phyloP scores from a whole-genome alignment of 805 yeast genomes.

The Nakazawaea pomicola region DNA sequence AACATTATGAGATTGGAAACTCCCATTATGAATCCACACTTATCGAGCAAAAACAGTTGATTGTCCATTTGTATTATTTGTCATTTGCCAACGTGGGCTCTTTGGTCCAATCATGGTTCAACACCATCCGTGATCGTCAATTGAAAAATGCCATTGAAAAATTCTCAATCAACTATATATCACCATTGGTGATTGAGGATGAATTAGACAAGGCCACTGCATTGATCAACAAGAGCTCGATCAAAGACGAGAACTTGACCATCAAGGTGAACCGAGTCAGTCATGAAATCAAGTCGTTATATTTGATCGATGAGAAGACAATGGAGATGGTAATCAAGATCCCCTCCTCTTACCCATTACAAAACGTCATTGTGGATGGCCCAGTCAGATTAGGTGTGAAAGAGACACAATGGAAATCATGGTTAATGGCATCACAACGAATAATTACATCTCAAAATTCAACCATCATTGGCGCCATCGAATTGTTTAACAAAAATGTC shows the following conservation, averaged over 20 bases:
- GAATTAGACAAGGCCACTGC: conserved; percentile 48
- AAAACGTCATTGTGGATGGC: conserved; percentile 71
- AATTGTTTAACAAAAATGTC: conserved; percentile 68
- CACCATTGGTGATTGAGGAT: conserved; percentile 56
- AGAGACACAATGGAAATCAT: conserved; percentile 90
- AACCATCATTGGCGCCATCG: conserved; percentile 62
- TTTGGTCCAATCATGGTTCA: conserved; percentile 62
- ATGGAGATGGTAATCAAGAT: conserved; percentile 73
- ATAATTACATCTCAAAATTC: conserved; percentile 73
- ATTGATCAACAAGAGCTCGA: conserved; percentile 26
- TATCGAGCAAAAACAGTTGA: conserved; percentile 33
- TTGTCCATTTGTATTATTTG: conserved; percentile 47
- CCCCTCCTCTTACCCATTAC: conserved; percentile 76
- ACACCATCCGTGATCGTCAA: conserved; percentile 62
- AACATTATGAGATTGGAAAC: conserved; percentile 19
- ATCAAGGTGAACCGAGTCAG: conserved; percentile 57
- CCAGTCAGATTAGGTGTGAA: conserved; percentile 80
- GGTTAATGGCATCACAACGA: conserved; percentile 89
- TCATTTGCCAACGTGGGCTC: conserved; percentile 51
- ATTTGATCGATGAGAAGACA: conserved; percentile 80
- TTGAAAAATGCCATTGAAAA: conserved; percentile 55
- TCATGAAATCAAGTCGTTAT: conserved; percentile 67
- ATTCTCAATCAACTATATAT: conserved; percentile 55
- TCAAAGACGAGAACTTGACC: conserved; percentile 40
- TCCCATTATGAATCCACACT: conserved; percentile 21